These are phyloP conservation scores for Kodamaea derodonti DNA, from an alignment of 1,139 yeast species.

Conservation along the genomic window DNA sequence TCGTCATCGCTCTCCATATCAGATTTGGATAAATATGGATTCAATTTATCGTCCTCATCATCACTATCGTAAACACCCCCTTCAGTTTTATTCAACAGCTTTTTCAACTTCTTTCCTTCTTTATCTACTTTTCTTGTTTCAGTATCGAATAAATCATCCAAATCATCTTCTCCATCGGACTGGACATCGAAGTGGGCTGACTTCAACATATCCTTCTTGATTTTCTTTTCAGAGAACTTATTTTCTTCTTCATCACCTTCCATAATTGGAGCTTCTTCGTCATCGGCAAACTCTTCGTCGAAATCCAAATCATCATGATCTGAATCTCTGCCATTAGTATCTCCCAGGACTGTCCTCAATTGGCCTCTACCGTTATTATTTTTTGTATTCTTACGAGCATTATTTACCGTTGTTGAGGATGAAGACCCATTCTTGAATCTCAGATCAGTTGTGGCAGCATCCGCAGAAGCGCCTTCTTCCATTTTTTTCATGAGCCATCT, in stretches of 20 bases:
- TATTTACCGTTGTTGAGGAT: slow-evolving; percentile 9
- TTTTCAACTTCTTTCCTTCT: slow-evolving; percentile 83
- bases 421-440: slow-evolving; percentile 35
- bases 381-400: background rate
- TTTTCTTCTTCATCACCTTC: slow-evolving; percentile 97
- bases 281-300: slow-evolving; percentile 97
- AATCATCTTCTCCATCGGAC: slow-evolving; percentile 55
- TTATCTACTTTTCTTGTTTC: slow-evolving; percentile 76
- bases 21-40: slow-evolving; percentile 77
- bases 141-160: slow-evolving; percentile 63
- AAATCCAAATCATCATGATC: slow-evolving; percentile 92
- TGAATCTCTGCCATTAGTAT: slow-evolving; percentile 56
- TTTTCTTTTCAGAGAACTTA: slow-evolving; percentile 80
- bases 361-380: slow-evolving; percentile 21
- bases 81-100: slow-evolving; percentile 82
- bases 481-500: slow-evolving; percentile 96
- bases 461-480: slow-evolving; percentile 55
- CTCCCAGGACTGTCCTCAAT: slow-evolving; percentile 57
- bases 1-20: slow-evolving; percentile 60
- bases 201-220: slow-evolving; percentile 84
- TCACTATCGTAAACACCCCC: slow-evolving; percentile 90
- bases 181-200: slow-evolving; percentile 73
- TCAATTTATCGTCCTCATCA: slow-evolving; percentile 63
- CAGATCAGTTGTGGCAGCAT: slow-evolving; percentile 36
- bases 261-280: slow-evolving; percentile 96